Evolutionary conservation across 2,329 filamentous ascomycete species (phyloP).

Genomic region (Amylocarpus encephaloides): DNA sequence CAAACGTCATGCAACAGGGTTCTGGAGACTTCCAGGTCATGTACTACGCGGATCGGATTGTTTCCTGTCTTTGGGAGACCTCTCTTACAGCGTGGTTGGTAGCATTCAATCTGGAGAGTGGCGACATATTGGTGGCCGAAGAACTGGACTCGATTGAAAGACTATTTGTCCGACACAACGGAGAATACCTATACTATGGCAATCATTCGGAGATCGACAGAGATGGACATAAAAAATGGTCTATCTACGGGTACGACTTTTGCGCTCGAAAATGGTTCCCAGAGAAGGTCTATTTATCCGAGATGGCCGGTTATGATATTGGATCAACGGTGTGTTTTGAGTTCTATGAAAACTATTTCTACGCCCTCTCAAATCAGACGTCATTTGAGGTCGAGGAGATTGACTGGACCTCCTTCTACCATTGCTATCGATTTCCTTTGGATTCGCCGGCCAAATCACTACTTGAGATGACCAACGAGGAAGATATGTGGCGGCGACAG

Average conservation of each 20-base stretch:
- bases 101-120: constrained; percentile 39
- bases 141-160: constrained; percentile 43
- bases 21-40: constrained; percentile 48
- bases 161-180: constrained; percentile 62
- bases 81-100: constrained; percentile 46
- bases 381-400: constrained; percentile 56
- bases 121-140: constrained; percentile 37
- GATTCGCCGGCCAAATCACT: constrained; percentile 35
- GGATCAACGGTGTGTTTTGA: constrained; percentile 66
- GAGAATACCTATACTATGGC: constrained; percentile 57
- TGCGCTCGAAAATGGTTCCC: constrained; percentile 35
- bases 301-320: constrained; percentile 58
- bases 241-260: constrained; percentile 48
- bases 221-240: constrained; percentile 57
- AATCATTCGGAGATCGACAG: constrained; percentile 49
- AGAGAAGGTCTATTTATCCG: constrained; percentile 45
- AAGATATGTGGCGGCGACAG: constrained; percentile 56
- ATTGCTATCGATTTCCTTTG: constrained; percentile 58
- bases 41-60: constrained; percentile 49
- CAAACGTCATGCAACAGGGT: constrained; percentile 31
- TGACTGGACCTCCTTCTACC: constrained; percentile 64
- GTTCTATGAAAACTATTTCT: constrained; percentile 59
- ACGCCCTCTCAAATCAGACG: constrained; percentile 62
- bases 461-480: constrained; percentile 39
- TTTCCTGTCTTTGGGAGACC: constrained; percentile 51